phyloP scores from a whole-genome alignment of 2,329 filamentous ascomycete genomes.

The Setomelanomma holmii region DNA sequence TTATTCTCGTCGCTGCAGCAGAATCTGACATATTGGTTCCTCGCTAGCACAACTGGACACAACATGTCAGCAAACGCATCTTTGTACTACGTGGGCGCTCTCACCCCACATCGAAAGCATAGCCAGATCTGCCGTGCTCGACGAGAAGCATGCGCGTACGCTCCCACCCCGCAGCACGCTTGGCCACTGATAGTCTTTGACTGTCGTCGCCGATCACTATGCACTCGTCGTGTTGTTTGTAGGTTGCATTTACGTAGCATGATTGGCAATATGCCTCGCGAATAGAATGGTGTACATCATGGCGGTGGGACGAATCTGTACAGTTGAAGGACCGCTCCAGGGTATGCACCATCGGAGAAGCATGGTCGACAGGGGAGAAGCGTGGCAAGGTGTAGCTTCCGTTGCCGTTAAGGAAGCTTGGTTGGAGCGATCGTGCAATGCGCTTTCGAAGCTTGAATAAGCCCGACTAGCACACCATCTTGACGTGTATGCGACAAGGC shows the following conservation, averaged over 20 bases:
- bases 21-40: background rate
- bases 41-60: conserved; percentile 67
- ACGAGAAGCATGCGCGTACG: conserved; percentile 58
- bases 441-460: background rate
- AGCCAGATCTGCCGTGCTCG: conserved; percentile 57
- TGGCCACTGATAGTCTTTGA: conserved; percentile 29
- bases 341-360: background rate
- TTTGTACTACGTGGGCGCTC: conserved; percentile 48
- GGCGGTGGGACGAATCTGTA: background rate
- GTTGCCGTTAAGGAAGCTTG: background rate
- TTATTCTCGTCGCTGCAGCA: background rate
- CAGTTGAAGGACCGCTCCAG: background rate
- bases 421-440: background rate
- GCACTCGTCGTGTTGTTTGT: background rate
- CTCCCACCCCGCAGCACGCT: conserved; percentile 60
- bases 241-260: background rate
- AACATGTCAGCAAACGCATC: conserved; percentile 68
- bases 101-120: conserved; percentile 62
- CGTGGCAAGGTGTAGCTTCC: conserved; percentile 1
- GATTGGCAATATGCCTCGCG: background rate
- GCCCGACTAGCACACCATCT: background rate
- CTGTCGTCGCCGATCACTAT: background rate
- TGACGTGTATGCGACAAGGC: background rate
- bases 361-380: background rate
- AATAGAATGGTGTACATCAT: background rate